phyloP scores from a whole-genome alignment of 2,329 filamentous ascomycete genomes.

The Colletotrichum tanaceti region DNA sequence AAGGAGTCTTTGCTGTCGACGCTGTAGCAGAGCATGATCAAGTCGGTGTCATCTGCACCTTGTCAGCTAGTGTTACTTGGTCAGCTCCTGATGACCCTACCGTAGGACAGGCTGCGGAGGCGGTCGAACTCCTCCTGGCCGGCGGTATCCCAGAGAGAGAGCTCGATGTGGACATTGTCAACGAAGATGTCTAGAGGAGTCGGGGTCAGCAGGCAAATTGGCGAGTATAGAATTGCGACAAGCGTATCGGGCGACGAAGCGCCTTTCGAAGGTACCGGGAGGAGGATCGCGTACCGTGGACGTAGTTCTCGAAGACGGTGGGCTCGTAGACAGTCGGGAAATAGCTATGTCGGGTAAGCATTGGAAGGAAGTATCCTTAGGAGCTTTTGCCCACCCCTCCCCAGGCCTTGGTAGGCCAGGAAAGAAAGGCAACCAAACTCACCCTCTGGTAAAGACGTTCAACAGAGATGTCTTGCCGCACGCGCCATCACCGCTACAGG shows the following conservation, averaged over 20 bases:
- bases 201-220: constrained; percentile 20
- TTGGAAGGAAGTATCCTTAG: not conserved
- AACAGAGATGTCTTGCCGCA: constrained; percentile 96
- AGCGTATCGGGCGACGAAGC: not conserved
- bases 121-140: constrained; percentile 99
- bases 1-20: constrained; percentile 96
- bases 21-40: constrained; percentile 99
- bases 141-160: constrained; percentile 98
- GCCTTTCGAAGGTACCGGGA: not conserved
- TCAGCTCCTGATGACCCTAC: constrained; percentile 52
- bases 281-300: constrained; percentile 76
- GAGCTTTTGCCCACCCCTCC: not conserved
- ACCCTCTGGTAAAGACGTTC: constrained; percentile 99
- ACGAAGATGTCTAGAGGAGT: constrained; percentile 86
- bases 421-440: constrained; percentile 50
- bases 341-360: constrained; percentile 67
- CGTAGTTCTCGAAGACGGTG: constrained; percentile 98
- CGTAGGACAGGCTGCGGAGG: constrained; percentile 93
- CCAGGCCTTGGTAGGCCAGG: not conserved
- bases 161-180: constrained; percentile 94
- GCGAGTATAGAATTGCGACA: not conserved
- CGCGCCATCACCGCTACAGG: constrained; percentile 86
- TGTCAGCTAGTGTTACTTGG: constrained; percentile 4
- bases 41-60: constrained; percentile 81
- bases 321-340: constrained; percentile 99